These are phyloP conservation scores for Colletotrichum ledebouriae DNA, from an alignment of 2,329 filamentous ascomycete genomes.

Conservation along the genomic window DNA sequence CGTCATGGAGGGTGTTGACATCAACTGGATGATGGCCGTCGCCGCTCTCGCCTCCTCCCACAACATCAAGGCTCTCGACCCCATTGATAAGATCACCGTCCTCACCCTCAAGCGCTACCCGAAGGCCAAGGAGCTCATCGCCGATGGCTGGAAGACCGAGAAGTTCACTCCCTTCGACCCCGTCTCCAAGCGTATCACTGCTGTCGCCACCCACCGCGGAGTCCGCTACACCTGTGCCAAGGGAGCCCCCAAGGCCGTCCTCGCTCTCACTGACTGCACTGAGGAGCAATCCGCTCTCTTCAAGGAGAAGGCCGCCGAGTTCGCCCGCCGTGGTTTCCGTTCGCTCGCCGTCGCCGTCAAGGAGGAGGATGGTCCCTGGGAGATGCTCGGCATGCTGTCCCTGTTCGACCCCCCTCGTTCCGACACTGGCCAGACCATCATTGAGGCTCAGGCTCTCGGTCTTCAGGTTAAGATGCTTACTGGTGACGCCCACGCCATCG, in stretches of 20 bases:
- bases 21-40: constrained; percentile 89
- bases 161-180: constrained; percentile 85
- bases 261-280: constrained; percentile 76
- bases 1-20: constrained; percentile 81
- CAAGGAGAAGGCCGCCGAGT: constrained; percentile 80
- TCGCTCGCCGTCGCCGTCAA: constrained; percentile 84
- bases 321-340: constrained; percentile 84
- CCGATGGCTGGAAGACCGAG: constrained; percentile 81
- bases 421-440: constrained; percentile 82
- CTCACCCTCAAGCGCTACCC: constrained; percentile 82
- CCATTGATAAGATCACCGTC: constrained; percentile 84
- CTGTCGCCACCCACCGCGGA: constrained; percentile 76
- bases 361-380: constrained; percentile 81
- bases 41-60: constrained; percentile 82
- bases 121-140: constrained; percentile 81
- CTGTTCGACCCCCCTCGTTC: constrained; percentile 86
- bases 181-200: constrained; percentile 83
- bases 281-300: constrained; percentile 75
- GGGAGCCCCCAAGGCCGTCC: constrained; percentile 82
- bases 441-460: constrained; percentile 81
- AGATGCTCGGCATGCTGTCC: constrained; percentile 81
- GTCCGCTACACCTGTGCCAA: constrained; percentile 81
- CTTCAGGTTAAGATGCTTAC: constrained; percentile 86
- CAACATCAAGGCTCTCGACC: constrained; percentile 83
- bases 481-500: constrained; percentile 83